Evolutionary conservation across 768 basidiomycete species (phyloP).

Genomic region (Boletus subcaerulescens): DNA sequence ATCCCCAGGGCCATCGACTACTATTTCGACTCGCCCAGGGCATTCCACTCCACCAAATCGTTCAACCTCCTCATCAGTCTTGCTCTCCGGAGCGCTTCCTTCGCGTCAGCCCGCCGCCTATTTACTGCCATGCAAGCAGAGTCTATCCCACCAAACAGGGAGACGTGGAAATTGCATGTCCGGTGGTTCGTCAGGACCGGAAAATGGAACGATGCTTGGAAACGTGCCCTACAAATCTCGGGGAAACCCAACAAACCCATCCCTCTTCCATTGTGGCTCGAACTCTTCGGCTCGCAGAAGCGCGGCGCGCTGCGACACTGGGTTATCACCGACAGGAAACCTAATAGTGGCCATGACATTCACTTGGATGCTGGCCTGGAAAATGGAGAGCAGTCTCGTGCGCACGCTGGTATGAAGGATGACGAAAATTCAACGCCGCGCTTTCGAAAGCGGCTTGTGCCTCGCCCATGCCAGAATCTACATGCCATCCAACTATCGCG

Average conservation of each 20-base stretch:
- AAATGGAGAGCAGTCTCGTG: neutral
- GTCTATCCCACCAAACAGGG: constrained; percentile 41
- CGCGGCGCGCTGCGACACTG: constrained; percentile 32
- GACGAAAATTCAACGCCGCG: neutral
- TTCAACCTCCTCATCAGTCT: constrained; percentile 46
- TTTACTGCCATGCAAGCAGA: constrained; percentile 46
- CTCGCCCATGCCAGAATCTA: constrained; percentile 11
- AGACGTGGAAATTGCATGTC: constrained; percentile 55
- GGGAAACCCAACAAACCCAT: constrained; percentile 16
- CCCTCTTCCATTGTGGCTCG: constrained; percentile 56
- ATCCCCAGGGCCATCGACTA: constrained; percentile 20
- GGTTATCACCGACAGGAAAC: constrained; percentile 3
- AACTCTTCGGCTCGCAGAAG: constrained; percentile 51
- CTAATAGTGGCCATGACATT: neutral
- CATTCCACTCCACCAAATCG: constrained; percentile 37
- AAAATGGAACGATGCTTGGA: constrained; percentile 59
- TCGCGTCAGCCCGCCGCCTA: constrained; percentile 44
- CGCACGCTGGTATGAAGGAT: neutral
- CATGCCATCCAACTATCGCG: constrained; percentile 20
- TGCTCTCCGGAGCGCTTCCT: constrained; percentile 50
- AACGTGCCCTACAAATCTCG: constrained; percentile 31
- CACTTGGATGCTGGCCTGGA: neutral
- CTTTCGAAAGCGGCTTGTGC: constrained; percentile 13
- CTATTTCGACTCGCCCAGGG: constrained; percentile 25
- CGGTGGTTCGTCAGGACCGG: constrained; percentile 57